These are phyloP conservation scores for Mycogone perniciosa DNA, from an alignment of 2,329 filamentous ascomycete species.

Conservation along the genomic window DNA sequence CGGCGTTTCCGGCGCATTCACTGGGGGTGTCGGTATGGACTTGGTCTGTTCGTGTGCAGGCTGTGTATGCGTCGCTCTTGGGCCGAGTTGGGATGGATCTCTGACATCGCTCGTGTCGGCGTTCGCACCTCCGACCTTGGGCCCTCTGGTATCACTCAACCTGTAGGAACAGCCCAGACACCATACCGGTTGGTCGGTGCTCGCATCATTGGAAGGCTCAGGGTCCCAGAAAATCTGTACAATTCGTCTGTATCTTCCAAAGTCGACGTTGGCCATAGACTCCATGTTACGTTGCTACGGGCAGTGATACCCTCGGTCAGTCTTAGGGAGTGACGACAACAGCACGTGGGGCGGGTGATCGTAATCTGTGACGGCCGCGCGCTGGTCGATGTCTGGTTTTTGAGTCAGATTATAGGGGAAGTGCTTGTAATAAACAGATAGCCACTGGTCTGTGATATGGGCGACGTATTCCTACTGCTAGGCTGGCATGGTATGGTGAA, in stretches of 20 bases:
- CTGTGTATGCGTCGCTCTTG: background rate
- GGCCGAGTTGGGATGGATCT: slow-evolving; percentile 7
- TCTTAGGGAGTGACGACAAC: background rate
- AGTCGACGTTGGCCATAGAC: slow-evolving; percentile 54
- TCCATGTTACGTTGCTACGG: slow-evolving; percentile 22
- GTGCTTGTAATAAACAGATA: too few species aligned
- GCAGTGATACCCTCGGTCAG: background rate
- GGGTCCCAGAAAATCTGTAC: slow-evolving; percentile 92
- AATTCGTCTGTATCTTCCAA: slow-evolving; percentile 71
- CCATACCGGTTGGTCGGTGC: slow-evolving; percentile 68
- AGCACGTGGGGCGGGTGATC: background rate
- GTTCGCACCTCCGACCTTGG: slow-evolving; percentile 19
- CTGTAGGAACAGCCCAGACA: slow-evolving; percentile 59
- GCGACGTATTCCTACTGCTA: too few species aligned
- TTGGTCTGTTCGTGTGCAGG: slow-evolving; percentile 13
- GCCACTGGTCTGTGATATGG: too few species aligned
- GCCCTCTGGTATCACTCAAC: slow-evolving; percentile 24
- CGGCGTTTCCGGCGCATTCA: slow-evolving; percentile 37
- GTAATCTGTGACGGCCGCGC: too few species aligned
- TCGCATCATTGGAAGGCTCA: slow-evolving; percentile 71
- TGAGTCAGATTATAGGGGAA: too few species aligned
- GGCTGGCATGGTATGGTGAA: too few species aligned
- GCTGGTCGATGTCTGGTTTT: too few species aligned
- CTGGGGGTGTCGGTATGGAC: slow-evolving; percentile 14
- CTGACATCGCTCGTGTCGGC: slow-evolving; percentile 15